Conservation (phyloP, 768 basidiomycete genomes). For the Lentinus tigrinus region DNA sequence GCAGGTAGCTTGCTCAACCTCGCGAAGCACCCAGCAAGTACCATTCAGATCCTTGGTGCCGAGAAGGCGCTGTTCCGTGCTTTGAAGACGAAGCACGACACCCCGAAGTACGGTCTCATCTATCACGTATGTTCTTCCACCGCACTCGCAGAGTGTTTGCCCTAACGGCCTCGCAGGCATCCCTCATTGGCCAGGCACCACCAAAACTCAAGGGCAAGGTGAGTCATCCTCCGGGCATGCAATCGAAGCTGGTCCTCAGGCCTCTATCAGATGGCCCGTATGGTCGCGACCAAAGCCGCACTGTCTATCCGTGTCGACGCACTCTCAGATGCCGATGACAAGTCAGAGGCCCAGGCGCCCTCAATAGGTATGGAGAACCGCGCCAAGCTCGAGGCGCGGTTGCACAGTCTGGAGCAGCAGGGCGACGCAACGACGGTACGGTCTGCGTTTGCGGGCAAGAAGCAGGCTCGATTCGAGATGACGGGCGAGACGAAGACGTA, state of each 20-base stretch:
- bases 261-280: conserved; percentile 84
- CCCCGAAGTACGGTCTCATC: conserved; percentile 98
- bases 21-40: conserved; percentile 78
- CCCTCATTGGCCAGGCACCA: conserved; percentile 94
- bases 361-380: conserved; percentile 92
- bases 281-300: conserved; percentile 98
- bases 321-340: conserved; percentile 87
- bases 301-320: conserved; percentile 98
- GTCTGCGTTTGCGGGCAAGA: conserved; percentile 32
- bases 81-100: conserved; percentile 86
- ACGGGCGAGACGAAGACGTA: conserved; percentile 77
- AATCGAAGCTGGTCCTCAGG: too few species aligned
- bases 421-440: conserved; percentile 72
- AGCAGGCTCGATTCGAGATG: conserved; percentile 78
- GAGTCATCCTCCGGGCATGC: not conserved
- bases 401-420: conserved; percentile 86
- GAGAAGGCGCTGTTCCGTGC: conserved; percentile 79
- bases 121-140: conserved; percentile 75
- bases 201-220: conserved; percentile 98
- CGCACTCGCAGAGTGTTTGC: not conserved
- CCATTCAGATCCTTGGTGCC: conserved; percentile 74
- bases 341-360: conserved; percentile 78
- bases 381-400: conserved; percentile 90
- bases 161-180: conserved; percentile 55
- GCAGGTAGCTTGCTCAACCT: conserved; percentile 69